These are phyloP conservation scores for Lichtheimia hyalospora DNA, from an alignment of 371 early-diverging fungal species.

Conservation along the genomic window DNA sequence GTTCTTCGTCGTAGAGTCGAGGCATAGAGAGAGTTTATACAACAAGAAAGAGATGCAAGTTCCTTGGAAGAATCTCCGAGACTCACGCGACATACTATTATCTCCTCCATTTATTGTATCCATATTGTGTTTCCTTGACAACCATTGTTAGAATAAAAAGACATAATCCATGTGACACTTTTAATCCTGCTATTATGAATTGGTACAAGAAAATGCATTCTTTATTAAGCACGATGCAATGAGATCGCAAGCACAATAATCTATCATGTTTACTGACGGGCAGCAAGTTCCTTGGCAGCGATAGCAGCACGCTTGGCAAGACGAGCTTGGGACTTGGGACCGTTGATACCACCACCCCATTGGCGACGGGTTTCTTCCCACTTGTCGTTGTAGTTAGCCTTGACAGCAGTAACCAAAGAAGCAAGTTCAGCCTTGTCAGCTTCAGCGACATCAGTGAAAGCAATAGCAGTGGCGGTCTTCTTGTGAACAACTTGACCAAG, in stretches of 20 bases:
- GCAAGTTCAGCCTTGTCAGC: conserved; percentile 96
- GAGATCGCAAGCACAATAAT: background rate
- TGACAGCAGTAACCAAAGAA: conserved; percentile 86
- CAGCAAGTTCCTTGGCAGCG: conserved; percentile 66
- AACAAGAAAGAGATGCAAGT: background rate
- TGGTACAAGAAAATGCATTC: no score
- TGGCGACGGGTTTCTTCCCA: conserved; percentile 85
- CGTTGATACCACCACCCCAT: conserved; percentile 99
- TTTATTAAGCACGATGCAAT: no score
- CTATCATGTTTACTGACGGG: conserved; percentile 41
- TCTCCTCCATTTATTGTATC: no score
- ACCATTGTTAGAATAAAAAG: no score
- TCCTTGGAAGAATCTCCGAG: no score
- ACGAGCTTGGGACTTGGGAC: conserved; percentile 87
- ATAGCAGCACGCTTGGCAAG: conserved; percentile 78
- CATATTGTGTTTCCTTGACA: no score
- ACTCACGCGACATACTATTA: no score
- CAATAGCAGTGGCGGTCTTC: conserved; percentile 98
- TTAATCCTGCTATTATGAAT: no score
- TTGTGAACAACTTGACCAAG: conserved; percentile 99
- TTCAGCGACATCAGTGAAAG: conserved; percentile 91
- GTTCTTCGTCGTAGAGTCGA: conserved; percentile 38
- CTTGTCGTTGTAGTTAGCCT: conserved; percentile 94
- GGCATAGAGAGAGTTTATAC: conserved; percentile 7
- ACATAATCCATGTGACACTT: no score